Percentiles rank a stretch among this genome's conserved stretches.
These are phyloP conservation scores for Fusarium lateritium DNA, from an alignment of 2,329 filamentous ascomycete species.

Conservation along the genomic window DNA sequence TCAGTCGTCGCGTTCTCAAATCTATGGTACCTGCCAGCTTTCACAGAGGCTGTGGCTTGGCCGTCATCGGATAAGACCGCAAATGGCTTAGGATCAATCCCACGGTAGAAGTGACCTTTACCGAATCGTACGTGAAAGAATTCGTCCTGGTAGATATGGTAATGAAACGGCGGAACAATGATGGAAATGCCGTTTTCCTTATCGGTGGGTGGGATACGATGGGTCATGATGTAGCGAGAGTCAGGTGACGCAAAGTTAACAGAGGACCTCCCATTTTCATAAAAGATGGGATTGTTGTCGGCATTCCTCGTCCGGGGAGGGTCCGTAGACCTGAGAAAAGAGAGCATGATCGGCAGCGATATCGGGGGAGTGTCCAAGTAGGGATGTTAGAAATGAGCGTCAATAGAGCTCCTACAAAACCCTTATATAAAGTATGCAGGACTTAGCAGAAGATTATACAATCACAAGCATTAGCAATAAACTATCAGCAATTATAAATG, in stretches of 20 bases:
- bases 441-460: no score
- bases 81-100: not conserved
- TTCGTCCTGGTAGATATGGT: conserved; percentile 22
- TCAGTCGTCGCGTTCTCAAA: conserved; percentile 10
- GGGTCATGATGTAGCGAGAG: conserved; percentile 27
- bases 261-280: conserved; percentile 15
- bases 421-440: no score
- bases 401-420: no score
- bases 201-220: conserved; percentile 16
- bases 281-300: conserved; percentile 3
- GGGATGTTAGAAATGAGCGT: no score
- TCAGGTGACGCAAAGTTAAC: conserved; percentile 5
- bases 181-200: conserved; percentile 7
- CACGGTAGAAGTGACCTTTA: conserved; percentile 10
- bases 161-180: conserved; percentile 12
- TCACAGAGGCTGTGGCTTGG: conserved; percentile 5
- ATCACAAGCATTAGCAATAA: no score
- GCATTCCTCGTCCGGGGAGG: conserved; percentile 12
- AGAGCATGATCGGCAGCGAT: not conserved
- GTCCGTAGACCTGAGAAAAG: not conserved
- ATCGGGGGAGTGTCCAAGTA: no score
- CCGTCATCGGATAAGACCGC: conserved; percentile 8
- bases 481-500: no score
- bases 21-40: conserved; percentile 20
- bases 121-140: conserved; percentile 13